A percentile compares a stretch with the other conserved stretches of the same genome.
Evolutionary conservation across 2,329 filamentous ascomycete species (phyloP).

Genomic region (Colletotrichum tabaci): DNA sequence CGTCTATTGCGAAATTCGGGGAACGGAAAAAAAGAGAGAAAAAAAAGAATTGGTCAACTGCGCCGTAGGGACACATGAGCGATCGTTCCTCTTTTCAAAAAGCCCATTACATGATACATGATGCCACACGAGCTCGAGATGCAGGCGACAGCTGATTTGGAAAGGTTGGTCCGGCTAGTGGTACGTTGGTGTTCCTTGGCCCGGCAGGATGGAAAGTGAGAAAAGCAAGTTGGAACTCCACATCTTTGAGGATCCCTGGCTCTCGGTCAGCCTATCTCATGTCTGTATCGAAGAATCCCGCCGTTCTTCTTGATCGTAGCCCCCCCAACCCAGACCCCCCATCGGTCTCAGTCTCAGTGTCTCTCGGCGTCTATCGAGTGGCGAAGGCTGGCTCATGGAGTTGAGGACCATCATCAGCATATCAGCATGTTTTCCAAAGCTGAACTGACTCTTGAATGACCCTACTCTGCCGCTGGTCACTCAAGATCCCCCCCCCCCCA

Average conservation of each 20-base stretch:
- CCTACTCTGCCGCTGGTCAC: too few relatives aligned
- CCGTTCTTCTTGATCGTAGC: neutral
- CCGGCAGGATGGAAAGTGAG: neutral
- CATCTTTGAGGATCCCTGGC: neutral
- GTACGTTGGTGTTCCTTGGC: neutral
- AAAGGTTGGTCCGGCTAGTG: neutral
- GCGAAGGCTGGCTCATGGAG: neutral
- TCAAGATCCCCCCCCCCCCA: too few relatives aligned
- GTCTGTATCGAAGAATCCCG: neutral
- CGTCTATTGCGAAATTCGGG: neutral
- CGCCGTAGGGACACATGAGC: conserved; percentile 2
- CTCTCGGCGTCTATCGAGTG: too few relatives aligned
- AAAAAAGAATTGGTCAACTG: neutral
- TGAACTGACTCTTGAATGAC: too few relatives aligned
- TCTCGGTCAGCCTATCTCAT: neutral
- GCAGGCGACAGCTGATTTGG: neutral
- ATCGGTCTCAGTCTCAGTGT: neutral
- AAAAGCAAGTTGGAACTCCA: conserved; percentile 10
- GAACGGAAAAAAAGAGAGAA: too few relatives aligned
- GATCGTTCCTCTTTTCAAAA: conserved; percentile 1
- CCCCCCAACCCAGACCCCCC: neutral
- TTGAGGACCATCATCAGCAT: too few relatives aligned
- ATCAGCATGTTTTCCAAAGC: too few relatives aligned
- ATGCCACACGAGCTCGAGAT: neutral
- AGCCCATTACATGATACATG: neutral